Evolutionary conservation across 306 rosid species (phyloP), one percentile per base, ranked within the genome.

Genomic region (Malus asiatica): DNA sequence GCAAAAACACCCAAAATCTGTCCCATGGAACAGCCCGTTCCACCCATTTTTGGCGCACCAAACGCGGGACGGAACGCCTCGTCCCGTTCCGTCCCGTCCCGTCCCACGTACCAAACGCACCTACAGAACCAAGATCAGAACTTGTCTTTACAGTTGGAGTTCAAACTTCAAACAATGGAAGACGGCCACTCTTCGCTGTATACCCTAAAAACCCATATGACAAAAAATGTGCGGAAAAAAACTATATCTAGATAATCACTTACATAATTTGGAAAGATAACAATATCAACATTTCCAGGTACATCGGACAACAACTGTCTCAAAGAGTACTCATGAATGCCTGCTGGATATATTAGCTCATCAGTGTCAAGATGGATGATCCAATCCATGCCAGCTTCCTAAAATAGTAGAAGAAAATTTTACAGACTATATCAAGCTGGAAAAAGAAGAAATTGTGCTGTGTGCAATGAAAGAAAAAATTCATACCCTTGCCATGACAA

Each of bases 371-470:
- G 90, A 90, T 95, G 99, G 72, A 95, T 44, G 78, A 95, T 90
- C 99, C 99, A 95, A 82, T 90, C 99, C 97, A 89, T 89, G 52
- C 98, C 88, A 68, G 88, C 85, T 40, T 85, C 94, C 98, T 95
- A 87, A 79, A 45, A 84, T 75, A 33, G 29, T 15, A 60, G 33
- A 60, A 42, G 35, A 10, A 25, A 53, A 46, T 23, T 35, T 44
- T 67, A 73, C 27, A 67, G 75, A 45, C 44, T 70, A 65, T 27
- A 30, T 53, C 52, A 72, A 16, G 27, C 68, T 55, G 67, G 45
- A 52, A 59, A 78, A 40, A 35, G 22, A 38, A 53, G 22, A 57
- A 78, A n/a, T 29, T 14, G 51, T 65, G 25, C 22, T 71, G 46
- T 59, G 68, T 68, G 33, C 14, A 67, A 62, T 72, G 66, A 55